phyloP scores from a whole-genome alignment of 805 yeast species.

The Lipomyces chichibuensis region DNA sequence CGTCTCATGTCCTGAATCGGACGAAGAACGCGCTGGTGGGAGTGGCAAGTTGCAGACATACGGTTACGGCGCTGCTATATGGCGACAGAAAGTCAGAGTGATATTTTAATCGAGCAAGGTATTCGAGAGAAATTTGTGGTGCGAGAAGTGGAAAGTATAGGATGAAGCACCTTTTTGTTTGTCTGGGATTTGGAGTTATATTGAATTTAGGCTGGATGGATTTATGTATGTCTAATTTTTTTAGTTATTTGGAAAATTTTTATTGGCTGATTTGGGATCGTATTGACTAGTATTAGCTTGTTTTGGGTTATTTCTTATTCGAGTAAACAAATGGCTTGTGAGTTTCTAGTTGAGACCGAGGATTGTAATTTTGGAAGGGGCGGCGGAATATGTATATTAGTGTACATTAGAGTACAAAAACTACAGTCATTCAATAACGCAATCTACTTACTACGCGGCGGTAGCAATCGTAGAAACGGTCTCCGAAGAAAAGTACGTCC shows the following conservation, averaged over 20 bases:
- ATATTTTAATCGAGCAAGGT: not conserved
- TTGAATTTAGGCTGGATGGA: not conserved
- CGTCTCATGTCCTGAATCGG: not conserved
- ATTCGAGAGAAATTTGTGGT: not conserved
- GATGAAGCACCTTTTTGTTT: not conserved
- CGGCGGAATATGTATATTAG: not conserved
- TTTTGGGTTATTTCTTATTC: too few species aligned
- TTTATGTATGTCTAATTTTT: too few species aligned
- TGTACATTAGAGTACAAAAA: not conserved
- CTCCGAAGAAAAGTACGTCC: too few species aligned
- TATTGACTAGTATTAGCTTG: too few species aligned
- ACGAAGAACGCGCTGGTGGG: conserved; percentile 17
- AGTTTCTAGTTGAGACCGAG: too few species aligned
- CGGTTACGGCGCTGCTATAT: conserved; percentile 20
- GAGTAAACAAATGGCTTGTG: too few species aligned
- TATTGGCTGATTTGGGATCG: not conserved
- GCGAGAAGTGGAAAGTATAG: not conserved
- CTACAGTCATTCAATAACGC: not conserved
- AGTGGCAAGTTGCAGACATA: conserved; percentile 20
- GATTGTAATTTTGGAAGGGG: too few species aligned
- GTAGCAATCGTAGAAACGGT: not conserved
- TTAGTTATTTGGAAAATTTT: not conserved
- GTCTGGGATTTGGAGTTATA: not conserved
- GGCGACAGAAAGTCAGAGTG: conserved; percentile 18
- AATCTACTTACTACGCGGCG: too few species aligned